Evolutionary conservation across 2,329 filamentous ascomycete species (phyloP), one percentile per base, ranked within the genome.

Genomic region (Trichothecium sympodiale): DNA sequence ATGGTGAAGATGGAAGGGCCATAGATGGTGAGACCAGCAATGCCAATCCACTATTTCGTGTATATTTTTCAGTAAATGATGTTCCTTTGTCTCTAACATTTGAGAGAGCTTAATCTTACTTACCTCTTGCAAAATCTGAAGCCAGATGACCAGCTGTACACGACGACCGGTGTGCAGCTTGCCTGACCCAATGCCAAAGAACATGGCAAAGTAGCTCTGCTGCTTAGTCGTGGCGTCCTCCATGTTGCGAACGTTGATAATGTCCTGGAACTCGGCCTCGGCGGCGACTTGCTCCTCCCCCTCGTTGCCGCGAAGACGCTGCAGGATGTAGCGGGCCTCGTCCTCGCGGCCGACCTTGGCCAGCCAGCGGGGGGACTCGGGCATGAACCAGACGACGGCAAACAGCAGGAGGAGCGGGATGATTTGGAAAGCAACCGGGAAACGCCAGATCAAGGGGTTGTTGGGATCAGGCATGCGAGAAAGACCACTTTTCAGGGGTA

Each of bases 371-470:
- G 77, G 80, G 0, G 75, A 80, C 43, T 85, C 80, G 0, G 80
- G 80, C 52, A 83, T 77, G 56, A 80, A 74, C 69, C 74, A 77
- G 20, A 80, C 68, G 3, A 63, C 50, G 0, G 44, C 49, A 36
- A 82, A 61, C 0, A 83, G 61, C 1, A 70, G 32, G 3, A 82
- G 44, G 0, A 83, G 64, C 13, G 77, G 75, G 1, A 80, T 53
- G 25, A 83, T 81, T 46, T 83, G 78, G 53, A 83, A 83, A 0
- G 74, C 77, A 38, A 83, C 71, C 0, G 77, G 78, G 43, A 84
- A 83, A 4, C 78, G 61, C 77, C 78, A 82, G 29, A 69, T 67
- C 46, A 82, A 69, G 0, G 69, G 57, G 0, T 73, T 76, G 2
- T 57, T 60, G 9, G 73, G 73, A 25, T 66, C 63, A 38, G 77